Evolutionary conservation across 805 yeast genomes (phyloP), one percentile per base, ranked within the genome.

Genomic region (Helenozyma rhizophorensis): DNA sequence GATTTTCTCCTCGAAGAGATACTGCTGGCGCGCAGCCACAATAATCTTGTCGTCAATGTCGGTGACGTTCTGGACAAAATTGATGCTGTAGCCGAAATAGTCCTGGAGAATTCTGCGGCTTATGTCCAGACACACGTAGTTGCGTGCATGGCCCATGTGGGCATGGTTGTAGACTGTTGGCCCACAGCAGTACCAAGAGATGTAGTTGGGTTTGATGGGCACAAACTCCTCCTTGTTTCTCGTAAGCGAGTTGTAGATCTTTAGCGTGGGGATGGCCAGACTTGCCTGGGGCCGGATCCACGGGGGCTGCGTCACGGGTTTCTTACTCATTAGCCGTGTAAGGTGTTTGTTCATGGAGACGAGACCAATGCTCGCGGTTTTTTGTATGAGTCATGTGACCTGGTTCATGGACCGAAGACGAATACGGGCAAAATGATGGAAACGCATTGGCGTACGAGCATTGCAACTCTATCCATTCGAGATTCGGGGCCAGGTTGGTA

Each of bases 101-200:
- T 90, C 86, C 58, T 82, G 87, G 44, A 93, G 56, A 31, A 93
- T 75, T 47, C 98, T 74, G 57, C 98, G 78, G 56, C 88, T 84
- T 54, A 93, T 87, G 58, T 93, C 98, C 33, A 84, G 85, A 8
- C 96, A 78, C 30, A 93, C 97, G 53, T 93, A 93, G 62, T 93
- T 93, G 60, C 98, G 73, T 10, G 98, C 98, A 58, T 93, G 98
- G 14, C 98, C 98, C 97, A 93, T 88, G 55, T 93, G 98, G 32
- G 89, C 77, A 21, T 93, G 78, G 60, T 93, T 96, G 54, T 93
- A 93, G 11, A 93, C 98, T 0, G 98, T 93, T 9, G 98, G 98
- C 5, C 98, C 98, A 72, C 98, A 93, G 37, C 88, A 84, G 65
- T 93, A 93, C 98, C 98, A 93, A 1, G 88, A 74, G 30, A 93